Percentiles rank a stretch among this genome's conserved stretches.
These are phyloP conservation scores for Tinospora cordifolia DNA, from an alignment of 164 flowering plant genomes.

Conservation along the genomic window DNA sequence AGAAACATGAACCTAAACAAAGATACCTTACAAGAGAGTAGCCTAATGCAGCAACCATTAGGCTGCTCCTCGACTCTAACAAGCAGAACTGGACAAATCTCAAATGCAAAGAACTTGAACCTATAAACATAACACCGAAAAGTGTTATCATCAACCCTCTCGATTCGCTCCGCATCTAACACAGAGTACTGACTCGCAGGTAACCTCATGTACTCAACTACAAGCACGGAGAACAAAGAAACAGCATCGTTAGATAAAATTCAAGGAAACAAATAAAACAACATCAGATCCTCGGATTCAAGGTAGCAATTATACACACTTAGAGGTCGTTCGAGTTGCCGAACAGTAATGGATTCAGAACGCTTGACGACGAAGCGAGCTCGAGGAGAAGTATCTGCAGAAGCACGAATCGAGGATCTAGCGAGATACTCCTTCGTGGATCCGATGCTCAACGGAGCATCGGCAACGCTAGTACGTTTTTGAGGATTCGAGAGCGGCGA, in stretches of 20 bases:
- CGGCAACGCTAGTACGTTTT: background rate
- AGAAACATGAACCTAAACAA: background rate
- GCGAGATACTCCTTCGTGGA: background rate
- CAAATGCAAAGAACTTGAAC: slow-evolving; percentile 71
- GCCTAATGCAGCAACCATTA: slow-evolving; percentile 74
- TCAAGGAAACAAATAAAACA: background rate
- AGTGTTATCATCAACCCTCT: slow-evolving; percentile 74
- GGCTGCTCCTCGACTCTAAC: slow-evolving; percentile 73
- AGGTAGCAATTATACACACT: slow-evolving; percentile 29
- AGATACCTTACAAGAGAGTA: slow-evolving; percentile 80
- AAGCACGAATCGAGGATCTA: slow-evolving; percentile 26
- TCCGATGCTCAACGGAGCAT: background rate
- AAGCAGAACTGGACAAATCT: slow-evolving; percentile 54
- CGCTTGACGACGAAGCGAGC: slow-evolving; percentile 70
- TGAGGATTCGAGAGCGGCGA: background rate
- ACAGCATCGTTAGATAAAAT: background rate
- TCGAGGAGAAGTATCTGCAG: slow-evolving; percentile 40
- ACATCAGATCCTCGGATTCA: background rate
- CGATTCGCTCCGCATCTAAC: slow-evolving; percentile 90
- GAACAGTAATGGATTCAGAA: slow-evolving; percentile 49
- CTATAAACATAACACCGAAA: slow-evolving; percentile 75
- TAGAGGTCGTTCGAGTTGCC: slow-evolving; percentile 64
- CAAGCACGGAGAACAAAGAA: slow-evolving; percentile 6
- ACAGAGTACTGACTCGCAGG: slow-evolving; percentile 96
- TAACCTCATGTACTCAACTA: slow-evolving; percentile 86